These are phyloP conservation scores for Chlamydomonas sp. DNA, from an alignment of 139 green algal species.

Conservation along the genomic window DNA sequence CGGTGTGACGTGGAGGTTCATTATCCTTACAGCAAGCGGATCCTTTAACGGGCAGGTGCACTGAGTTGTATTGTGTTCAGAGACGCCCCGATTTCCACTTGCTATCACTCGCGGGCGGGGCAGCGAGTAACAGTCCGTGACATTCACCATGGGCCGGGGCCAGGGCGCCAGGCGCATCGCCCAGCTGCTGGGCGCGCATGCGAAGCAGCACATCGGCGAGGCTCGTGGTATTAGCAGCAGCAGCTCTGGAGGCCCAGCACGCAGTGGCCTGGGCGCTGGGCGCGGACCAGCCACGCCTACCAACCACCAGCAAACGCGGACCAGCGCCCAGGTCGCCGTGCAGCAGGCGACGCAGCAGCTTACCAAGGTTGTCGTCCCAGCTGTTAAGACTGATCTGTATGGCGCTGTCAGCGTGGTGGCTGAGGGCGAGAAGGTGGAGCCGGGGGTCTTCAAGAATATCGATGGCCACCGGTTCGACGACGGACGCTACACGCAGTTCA, in stretches of 20 bases:
- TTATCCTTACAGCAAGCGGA: too few species aligned
- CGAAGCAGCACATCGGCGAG: constrained; percentile 18
- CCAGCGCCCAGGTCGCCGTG: constrained; percentile 33
- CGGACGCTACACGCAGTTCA: constrained; percentile 89
- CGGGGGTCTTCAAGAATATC: constrained; percentile 64
- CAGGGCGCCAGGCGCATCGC: constrained; percentile 23
- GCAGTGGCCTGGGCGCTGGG: background rate
- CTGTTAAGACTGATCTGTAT: constrained; percentile 65
- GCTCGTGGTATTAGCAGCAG: constrained; percentile 6
- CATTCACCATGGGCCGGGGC: background rate
- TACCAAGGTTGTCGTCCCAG: constrained; percentile 45
- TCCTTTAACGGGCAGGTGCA: too few species aligned
- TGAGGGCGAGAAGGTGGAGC: constrained; percentile 49
- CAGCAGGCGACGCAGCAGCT: constrained; percentile 12
- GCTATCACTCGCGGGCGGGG: too few species aligned
- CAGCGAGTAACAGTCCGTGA: too few species aligned
- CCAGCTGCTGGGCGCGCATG: constrained; percentile 22
- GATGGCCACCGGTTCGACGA: constrained; percentile 81
- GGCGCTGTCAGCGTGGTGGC: constrained; percentile 68
- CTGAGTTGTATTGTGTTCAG: too few species aligned
- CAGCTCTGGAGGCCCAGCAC: background rate
- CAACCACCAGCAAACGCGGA: constrained; percentile 13
- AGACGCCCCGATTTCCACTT: too few species aligned
- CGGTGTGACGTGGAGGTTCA: too few species aligned
- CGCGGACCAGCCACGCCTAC: background rate